Evolutionary conservation across 2,329 filamentous ascomycete species (phyloP).

Genomic region (Alternaria gaisen): DNA sequence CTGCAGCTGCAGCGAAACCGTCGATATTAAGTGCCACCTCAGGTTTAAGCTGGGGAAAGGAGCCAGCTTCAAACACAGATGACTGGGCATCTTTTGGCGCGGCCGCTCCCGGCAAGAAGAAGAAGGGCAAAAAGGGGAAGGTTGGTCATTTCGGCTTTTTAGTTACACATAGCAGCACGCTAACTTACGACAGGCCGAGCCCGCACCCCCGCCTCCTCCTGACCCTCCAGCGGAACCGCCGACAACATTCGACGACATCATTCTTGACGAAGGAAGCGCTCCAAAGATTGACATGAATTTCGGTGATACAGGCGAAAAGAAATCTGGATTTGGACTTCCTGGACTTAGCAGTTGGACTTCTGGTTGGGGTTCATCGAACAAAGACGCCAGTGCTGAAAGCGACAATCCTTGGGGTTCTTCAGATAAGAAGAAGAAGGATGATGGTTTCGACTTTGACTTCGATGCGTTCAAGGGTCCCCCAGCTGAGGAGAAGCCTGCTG

Average conservation of each 20-base stretch:
- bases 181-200: constrained; percentile 43
- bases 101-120: constrained; percentile 40
- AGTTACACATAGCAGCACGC: constrained; percentile 39
- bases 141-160: constrained; percentile 46
- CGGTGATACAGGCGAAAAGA: constrained; percentile 40
- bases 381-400: constrained; percentile 38
- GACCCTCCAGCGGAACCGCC: constrained; percentile 42
- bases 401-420: constrained; percentile 46
- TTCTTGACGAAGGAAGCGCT: constrained; percentile 54
- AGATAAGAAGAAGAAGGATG: constrained; percentile 49
- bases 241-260: constrained; percentile 58
- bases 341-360: constrained; percentile 35
- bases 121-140: constrained; percentile 53
- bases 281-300: constrained; percentile 60
- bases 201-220: constrained; percentile 41
- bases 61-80: constrained; percentile 34
- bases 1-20: constrained; percentile 39
- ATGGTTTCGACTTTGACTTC: constrained; percentile 49
- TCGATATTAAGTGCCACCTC: constrained; percentile 31
- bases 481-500: constrained; percentile 34
- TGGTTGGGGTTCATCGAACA: constrained; percentile 38
- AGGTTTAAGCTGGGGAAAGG: constrained; percentile 43
- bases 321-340: constrained; percentile 38
- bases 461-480: constrained; percentile 38
- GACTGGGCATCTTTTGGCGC: constrained; percentile 41